Evolutionary conservation across 2,329 filamentous ascomycete species (phyloP), one percentile per base, ranked within the genome.

Genomic region (Colletotrichum godetiae): DNA sequence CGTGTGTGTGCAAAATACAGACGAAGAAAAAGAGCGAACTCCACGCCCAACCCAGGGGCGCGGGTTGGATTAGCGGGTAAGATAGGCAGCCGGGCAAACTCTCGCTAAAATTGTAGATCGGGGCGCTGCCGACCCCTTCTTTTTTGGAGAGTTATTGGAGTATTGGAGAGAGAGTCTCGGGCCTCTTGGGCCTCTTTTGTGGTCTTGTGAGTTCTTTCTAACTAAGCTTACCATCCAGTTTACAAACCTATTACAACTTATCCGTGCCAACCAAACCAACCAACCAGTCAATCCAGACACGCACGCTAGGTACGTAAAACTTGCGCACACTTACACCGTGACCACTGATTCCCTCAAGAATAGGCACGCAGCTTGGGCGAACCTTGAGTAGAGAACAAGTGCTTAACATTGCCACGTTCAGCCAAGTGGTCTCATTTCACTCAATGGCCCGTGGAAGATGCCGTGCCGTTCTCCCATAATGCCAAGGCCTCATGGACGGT

Each of bases 351-450:
- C 19, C 19, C 42, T 7, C 42, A n/a, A 10, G 42, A 19, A 49
- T 49, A 8, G 19, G 15, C 42, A 49, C 42, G 5, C 22, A 62
- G 55, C 52, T 57, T 29, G 56, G 15, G 56, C 70, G 46, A 66
- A 66, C 27, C 35, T 70, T 65, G 67, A n/a, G 12, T 67, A 55
- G 60, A 70, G 67, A 65, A 61, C 27, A 60, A 61, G 60, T 73
- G 67, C 70, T 66, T 56, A 19, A 35, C 24, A 22, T 73, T 73
- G 67, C 67, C 56, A 56, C 42, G 29, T 33, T 73, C 49, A 66
- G 61, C 55, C 56, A 49, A 55, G 53, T 12, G 37, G 46, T 55
- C 22, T 19, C 29, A 35, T 63, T 29, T 29, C 19, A 24, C 19
- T n/a, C 22, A n/a, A 12, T 11, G 8, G 7, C 37, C 13, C 24